These are phyloP conservation scores for Xylaria sp. DNA, from an alignment of 2,329 filamentous ascomycete species.

Conservation along the genomic window DNA sequence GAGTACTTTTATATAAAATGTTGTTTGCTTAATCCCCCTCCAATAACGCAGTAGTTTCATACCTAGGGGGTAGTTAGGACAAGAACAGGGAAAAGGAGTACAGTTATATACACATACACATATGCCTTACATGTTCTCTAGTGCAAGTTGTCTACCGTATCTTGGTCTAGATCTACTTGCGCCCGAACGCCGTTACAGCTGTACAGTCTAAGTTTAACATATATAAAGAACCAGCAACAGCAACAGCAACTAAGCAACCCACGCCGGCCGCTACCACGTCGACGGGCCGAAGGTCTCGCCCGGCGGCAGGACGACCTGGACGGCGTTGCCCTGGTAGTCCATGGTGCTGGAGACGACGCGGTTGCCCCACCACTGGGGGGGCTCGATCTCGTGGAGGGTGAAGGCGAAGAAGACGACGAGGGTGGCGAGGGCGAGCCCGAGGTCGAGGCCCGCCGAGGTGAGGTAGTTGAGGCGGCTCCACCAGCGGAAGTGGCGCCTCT, in stretches of 20 bases:
- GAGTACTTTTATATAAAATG: neutral
- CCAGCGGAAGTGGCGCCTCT: constrained; percentile 66
- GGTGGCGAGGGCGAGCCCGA: constrained; percentile 68
- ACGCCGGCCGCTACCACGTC: constrained; percentile 53
- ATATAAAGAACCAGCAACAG: neutral
- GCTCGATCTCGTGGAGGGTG: constrained; percentile 61
- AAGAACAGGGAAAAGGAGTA: neutral
- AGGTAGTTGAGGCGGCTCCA: constrained; percentile 76
- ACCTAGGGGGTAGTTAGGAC: no score
- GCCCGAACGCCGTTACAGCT: neutral
- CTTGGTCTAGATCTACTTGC: neutral
- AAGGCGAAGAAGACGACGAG: constrained; percentile 73
- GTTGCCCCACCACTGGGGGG: constrained; percentile 74
- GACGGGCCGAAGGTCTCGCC: constrained; percentile 66
- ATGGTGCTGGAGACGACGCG: constrained; percentile 59
- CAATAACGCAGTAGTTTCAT: no score
- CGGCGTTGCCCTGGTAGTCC: constrained; percentile 62
- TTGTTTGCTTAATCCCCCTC: neutral
- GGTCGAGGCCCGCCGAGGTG: constrained; percentile 69
- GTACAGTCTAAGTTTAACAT: neutral
- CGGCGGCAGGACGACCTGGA: constrained; percentile 54
- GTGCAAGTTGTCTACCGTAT: neutral
- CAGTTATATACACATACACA: neutral
- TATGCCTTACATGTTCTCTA: neutral
- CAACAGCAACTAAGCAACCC: neutral